Conservation (phyloP, 305 asterid genomes). For the Fraxinus angustifolia region DNA sequence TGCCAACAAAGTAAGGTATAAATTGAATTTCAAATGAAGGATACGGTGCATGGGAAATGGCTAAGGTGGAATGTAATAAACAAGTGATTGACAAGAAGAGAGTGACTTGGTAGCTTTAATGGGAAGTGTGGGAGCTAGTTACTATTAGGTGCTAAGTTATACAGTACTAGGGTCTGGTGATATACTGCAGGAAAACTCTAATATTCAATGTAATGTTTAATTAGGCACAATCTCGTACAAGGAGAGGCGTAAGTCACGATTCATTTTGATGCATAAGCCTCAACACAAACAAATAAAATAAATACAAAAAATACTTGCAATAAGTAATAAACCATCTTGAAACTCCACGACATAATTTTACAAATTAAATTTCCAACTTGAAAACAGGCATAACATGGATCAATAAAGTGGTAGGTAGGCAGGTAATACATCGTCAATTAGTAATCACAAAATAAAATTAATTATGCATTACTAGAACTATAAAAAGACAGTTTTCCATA, state of each 20-base stretch:
- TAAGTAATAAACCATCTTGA: background rate
- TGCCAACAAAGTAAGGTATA: background rate
- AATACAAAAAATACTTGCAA: too few relatives aligned
- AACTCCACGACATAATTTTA: background rate
- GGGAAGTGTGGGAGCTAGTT: background rate
- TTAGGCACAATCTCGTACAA: background rate
- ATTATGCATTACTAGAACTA: background rate
- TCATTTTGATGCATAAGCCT: background rate
- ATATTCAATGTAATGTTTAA: background rate
- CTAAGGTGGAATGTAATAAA: background rate
- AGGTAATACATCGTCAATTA: background rate
- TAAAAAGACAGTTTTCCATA: background rate
- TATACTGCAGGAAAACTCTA: background rate
- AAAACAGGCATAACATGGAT: background rate
- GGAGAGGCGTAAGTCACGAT: background rate
- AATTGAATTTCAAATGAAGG: background rate
- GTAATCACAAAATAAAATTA: background rate
- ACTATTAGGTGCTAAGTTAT: background rate
- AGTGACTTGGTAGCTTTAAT: background rate
- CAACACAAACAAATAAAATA: background rate
- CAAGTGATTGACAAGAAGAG: background rate
- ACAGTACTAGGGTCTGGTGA: background rate
- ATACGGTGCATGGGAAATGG: background rate
- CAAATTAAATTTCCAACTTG: background rate
- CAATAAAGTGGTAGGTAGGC: background rate